Conservation (phyloP, 2,329 filamentous ascomycete species). For the Ploettnerulaceae sp. region DNA sequence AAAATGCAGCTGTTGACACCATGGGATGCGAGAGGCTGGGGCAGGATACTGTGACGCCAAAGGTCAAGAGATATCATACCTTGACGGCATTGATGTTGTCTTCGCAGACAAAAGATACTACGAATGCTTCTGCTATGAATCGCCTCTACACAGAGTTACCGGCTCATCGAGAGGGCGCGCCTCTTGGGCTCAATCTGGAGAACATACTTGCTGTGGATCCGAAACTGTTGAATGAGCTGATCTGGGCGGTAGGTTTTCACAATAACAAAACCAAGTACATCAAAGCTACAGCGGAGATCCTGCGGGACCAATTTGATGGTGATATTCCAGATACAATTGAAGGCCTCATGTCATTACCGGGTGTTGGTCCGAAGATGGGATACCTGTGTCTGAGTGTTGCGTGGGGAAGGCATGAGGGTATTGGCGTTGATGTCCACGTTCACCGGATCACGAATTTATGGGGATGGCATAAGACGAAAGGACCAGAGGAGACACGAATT, state of each 20-base stretch:
- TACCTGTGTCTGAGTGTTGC: slow-evolving; percentile 65
- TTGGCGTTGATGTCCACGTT: slow-evolving; percentile 65
- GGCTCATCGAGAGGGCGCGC: slow-evolving; percentile 30
- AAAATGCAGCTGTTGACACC: slow-evolving; percentile 86
- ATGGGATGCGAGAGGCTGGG: slow-evolving; percentile 90
- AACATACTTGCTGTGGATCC: slow-evolving; percentile 59
- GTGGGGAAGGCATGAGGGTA: slow-evolving; percentile 57
- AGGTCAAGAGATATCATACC: slow-evolving; percentile 62
- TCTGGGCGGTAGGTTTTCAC: slow-evolving; percentile 67
- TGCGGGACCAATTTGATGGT: slow-evolving; percentile 52
- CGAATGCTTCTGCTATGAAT: slow-evolving; percentile 63
- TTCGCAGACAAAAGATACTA: slow-evolving; percentile 70
- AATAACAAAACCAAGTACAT: slow-evolving; percentile 72
- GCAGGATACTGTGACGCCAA: slow-evolving; percentile 41
- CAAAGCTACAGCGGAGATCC: slow-evolving; percentile 56
- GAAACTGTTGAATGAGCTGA: slow-evolving; percentile 55
- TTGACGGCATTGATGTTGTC: slow-evolving; percentile 67
- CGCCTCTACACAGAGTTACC: slow-evolving; percentile 58
- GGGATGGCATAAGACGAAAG: slow-evolving; percentile 63
- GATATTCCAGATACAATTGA: slow-evolving; percentile 65
- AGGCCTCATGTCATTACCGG: slow-evolving; percentile 59
- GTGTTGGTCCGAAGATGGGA: slow-evolving; percentile 73
- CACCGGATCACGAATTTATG: slow-evolving; percentile 72
- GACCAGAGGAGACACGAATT: slow-evolving; percentile 61
- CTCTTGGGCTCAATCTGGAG: slow-evolving; percentile 52